Conservation (phyloP, 441 rosid genomes). For the Geranium incanum region DNA sequence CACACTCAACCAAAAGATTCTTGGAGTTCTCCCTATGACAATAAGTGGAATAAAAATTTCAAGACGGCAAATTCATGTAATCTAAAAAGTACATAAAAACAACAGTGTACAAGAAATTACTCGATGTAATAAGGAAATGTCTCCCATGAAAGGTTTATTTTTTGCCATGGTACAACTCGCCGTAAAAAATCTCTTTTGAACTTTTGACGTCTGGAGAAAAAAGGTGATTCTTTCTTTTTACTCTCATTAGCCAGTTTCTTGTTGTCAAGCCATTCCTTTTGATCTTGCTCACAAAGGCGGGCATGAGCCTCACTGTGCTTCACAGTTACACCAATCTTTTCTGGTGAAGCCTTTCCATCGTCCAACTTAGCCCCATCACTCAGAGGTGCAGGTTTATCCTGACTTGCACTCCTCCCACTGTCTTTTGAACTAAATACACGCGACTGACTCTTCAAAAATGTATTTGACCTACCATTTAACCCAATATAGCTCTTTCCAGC, state of each 20-base stretch:
- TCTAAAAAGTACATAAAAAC: constrained; percentile 1
- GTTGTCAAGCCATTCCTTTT: constrained; percentile 79
- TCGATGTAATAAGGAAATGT: constrained; percentile 77
- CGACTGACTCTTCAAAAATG: constrained; percentile 30
- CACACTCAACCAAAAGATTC: constrained; percentile 75
- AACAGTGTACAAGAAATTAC: constrained; percentile 37
- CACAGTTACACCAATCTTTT: constrained; percentile 27
- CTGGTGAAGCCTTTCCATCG: constrained; percentile 36
- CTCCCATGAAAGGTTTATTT: constrained; percentile 76
- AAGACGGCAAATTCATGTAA: constrained; percentile 14
- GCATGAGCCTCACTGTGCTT: constrained; percentile 50
- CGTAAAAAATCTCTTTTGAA: constrained; percentile 69
- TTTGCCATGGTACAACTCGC: constrained; percentile 86
- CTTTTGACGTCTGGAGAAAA: constrained; percentile 59
- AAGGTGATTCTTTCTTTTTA: constrained; percentile 68
- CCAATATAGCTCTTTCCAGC: constrained; percentile 22
- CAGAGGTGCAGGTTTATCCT: constrained; percentile 45
- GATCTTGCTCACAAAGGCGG: constrained; percentile 72
- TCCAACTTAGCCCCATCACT: constrained; percentile 38
- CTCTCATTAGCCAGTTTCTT: constrained; percentile 67
- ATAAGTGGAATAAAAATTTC: constrained; percentile 15
- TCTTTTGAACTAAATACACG: constrained; percentile 69
- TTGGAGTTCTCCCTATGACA: constrained; percentile 57
- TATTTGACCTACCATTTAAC: constrained; percentile 24
- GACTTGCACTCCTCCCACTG: constrained; percentile 71